phyloP scores from a whole-genome alignment of 2,329 filamentous ascomycete species.

The Beauveria pseudobassiana region DNA sequence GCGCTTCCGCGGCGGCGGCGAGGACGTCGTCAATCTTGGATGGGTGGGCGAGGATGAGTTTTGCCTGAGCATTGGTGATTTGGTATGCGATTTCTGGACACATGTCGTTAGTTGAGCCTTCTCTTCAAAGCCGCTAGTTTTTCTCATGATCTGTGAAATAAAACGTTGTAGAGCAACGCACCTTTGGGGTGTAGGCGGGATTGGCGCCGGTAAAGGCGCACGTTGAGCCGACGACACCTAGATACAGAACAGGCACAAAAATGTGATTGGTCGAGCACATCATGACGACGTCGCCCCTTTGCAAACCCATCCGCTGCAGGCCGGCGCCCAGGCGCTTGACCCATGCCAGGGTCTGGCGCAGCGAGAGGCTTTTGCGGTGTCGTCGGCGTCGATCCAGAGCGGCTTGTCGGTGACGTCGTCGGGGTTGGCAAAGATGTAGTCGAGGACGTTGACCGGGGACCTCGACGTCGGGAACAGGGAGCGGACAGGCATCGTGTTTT shows the following conservation, averaged over 20 bases:
- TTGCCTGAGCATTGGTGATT: slow-evolving; percentile 42
- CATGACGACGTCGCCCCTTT: slow-evolving; percentile 44
- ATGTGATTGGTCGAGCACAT: slow-evolving; percentile 48
- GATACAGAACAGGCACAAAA: slow-evolving; percentile 45
- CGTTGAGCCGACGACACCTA: slow-evolving; percentile 45
- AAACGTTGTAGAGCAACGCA: slow-evolving; percentile 18
- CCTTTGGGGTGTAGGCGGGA: slow-evolving; percentile 41
- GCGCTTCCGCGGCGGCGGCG: slow-evolving; percentile 32
- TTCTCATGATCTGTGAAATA: no score
- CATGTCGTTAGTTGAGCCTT: no score
- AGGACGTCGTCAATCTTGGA: slow-evolving; percentile 34
- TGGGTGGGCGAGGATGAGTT: slow-evolving; percentile 42
- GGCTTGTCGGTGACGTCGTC: slow-evolving; percentile 33
- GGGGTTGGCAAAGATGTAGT: slow-evolving; percentile 26
- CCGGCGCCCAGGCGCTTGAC: slow-evolving; percentile 43
- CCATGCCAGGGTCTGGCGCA: slow-evolving; percentile 41
- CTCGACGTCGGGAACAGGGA: slow-evolving; percentile 34
- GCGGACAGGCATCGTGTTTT: slow-evolving; percentile 30
- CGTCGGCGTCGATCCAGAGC: slow-evolving; percentile 45
- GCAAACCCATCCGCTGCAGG: slow-evolving; percentile 36
- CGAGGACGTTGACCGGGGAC: slow-evolving; percentile 39
- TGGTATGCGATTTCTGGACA: slow-evolving; percentile 41
- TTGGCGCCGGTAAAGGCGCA: slow-evolving; percentile 48
- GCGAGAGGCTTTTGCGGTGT: slow-evolving; percentile 38
- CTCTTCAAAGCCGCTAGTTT: no score